Base-by-base conservation (phyloP, 352 stramenopile species). In the Globisporangium megalacanthum region DNA sequence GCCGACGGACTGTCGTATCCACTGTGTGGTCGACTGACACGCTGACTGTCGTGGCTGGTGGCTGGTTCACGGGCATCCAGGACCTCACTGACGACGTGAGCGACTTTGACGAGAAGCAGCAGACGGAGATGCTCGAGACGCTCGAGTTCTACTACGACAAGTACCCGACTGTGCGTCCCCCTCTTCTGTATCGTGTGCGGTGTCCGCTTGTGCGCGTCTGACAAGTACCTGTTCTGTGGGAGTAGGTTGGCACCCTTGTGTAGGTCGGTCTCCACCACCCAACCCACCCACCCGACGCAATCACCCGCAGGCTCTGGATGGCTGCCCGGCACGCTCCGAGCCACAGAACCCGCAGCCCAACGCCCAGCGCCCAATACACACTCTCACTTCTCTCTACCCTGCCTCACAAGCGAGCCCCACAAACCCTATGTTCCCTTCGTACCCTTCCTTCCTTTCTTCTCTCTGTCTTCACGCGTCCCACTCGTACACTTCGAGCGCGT, bases 111-210 rank as follows among this genome's bases (percentile, higher is more conserved):
- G 75, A 86, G 9, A 79, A 81, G 39, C 72, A 89, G 52, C 56
- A 58, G 31, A 66, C 80, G 59, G 79, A 89, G 42, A 64, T 90
- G 42, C 66, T 76, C 15, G 75, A 87, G 55, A 93, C 77, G n/a
- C 73, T 79, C 41, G 63, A 68, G 48, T 93, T 91, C 52, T 93
- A 93, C 69, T 79, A 84, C 64, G 78, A 87, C 56, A 93, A 93
- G 62, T 93, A 93, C 61, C 83, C 83, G n/a, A 74, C 85, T 37
- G 83, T 92, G 82, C 49, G 76, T 76, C n/a, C 1, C 14, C 17
- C 17, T 37, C 4, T 33, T 51, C 25, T 29, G 25, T 29, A 29
- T 29, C 25, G 25, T 29, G 25, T 25, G 25, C n/a, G 10, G 8
- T 17, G 45, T 31, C 6, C 13, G 45, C 36, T 10, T 36, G 11